Conservation (phyloP, 139 green algal species). For the Monoraphidium neglectum region DNA sequence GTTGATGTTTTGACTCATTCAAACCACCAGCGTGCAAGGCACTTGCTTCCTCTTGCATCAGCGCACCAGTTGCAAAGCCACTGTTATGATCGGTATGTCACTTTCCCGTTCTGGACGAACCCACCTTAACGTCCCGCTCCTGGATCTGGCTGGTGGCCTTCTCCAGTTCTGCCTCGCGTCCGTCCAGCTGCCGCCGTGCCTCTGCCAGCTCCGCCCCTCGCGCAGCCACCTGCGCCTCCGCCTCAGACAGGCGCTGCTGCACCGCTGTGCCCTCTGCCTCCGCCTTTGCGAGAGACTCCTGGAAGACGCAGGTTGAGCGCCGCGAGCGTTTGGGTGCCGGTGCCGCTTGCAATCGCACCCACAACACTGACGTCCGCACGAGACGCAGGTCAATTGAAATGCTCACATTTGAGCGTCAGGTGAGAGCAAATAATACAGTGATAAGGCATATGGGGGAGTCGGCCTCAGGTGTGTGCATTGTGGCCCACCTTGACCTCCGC, state of each 20-base stretch:
- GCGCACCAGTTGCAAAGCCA: no score
- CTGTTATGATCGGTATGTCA: no score
- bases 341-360: background rate
- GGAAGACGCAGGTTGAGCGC: background rate
- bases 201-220: slow-evolving; percentile 1
- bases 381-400: no score
- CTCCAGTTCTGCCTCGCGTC: slow-evolving; percentile 20
- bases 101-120: no score
- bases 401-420: no score
- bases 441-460: no score
- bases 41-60: no score
- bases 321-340: background rate
- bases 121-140: slow-evolving; percentile 42
- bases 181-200: slow-evolving; percentile 23
- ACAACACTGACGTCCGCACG: no score
- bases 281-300: slow-evolving; percentile 19
- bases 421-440: no score
- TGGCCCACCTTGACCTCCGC: slow-evolving; percentile 30
- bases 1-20: no score
- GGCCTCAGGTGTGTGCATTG: no score
- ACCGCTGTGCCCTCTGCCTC: slow-evolving; percentile 29
- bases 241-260: slow-evolving; percentile 25
- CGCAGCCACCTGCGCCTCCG: slow-evolving; percentile 1
- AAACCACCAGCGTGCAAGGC: no score
- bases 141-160: slow-evolving; percentile 11